Evolutionary conservation across 2,329 filamentous ascomycete genomes (phyloP), one percentile per base, ranked within the genome.

Genomic region (Xylariaceae sp.): DNA sequence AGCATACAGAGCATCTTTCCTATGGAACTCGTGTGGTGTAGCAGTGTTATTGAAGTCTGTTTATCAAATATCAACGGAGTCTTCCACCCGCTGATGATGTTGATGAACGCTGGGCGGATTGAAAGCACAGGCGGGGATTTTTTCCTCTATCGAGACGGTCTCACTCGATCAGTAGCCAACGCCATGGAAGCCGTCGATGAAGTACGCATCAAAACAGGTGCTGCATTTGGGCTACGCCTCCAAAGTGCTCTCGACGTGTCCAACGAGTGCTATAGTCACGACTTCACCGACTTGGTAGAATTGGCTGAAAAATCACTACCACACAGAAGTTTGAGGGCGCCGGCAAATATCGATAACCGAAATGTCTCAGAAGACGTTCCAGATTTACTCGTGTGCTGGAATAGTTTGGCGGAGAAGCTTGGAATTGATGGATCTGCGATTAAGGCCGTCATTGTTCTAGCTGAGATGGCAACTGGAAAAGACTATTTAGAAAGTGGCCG

Each of bases 11-110:
- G 9, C 9, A 17, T 58, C 6, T 56, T 58, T n/a, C 53, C 56
- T 7, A 42, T n/a, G 13, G 14, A 33, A 12, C 50, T 58, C 13
- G 36, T 51, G 36, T 58, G 56, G 56, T 58, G 56, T 42, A 50
- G 47, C 22, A 58, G 51, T 40, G 53, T 56, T 14, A 43, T 58
- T 13, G 56, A 58, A 31, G 43, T 48, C 5, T 50, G 53, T 5
- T 53, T 58, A 11, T 56, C 48, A 13, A 58, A 58, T 28, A 51
- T 58, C 17, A 58, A 58, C n/a, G 56, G 56, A 16, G 50, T 58
- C 5, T 45, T 58, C 1, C 56, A 58, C 16, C 56, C 56, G 1
- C 46, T 58, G 5, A 58, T 51, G 10, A 48, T 51, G 4, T 22
- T 58, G 9, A 55, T 58, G 53, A 58, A 58, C 22, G 48, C 53